Conservation (phyloP, 768 basidiomycete genomes). For the Lepiota subincarnata region DNA sequence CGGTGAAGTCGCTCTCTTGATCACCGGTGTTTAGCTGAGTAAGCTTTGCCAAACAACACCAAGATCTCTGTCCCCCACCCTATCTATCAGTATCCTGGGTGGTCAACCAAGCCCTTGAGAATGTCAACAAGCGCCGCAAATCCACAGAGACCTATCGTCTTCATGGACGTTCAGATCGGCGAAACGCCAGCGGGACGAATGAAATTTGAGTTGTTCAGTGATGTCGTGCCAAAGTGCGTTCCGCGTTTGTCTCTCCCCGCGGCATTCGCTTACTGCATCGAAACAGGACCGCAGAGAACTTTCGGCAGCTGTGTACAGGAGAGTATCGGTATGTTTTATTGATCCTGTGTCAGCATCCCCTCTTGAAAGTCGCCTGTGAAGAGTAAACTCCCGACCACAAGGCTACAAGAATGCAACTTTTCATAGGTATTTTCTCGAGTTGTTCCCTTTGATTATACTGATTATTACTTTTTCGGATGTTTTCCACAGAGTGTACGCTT, state of each 20-base stretch:
- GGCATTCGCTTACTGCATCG: slow-evolving; percentile 4
- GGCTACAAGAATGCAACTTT: slow-evolving; percentile 92
- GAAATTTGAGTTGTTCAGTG: slow-evolving; percentile 97
- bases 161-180: slow-evolving; percentile 96
- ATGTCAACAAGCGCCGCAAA: slow-evolving; percentile 28
- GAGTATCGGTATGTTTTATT: slow-evolving; percentile 68
- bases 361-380: slow-evolving; percentile 10
- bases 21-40: neutral
- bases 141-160: slow-evolving; percentile 78
- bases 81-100: too few species aligned
- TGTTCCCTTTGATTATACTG: neutral
- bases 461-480: slow-evolving; percentile 8
- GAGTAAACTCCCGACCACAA: slow-evolving; percentile 80
- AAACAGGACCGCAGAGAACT: slow-evolving; percentile 92
- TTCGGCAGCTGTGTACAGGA: slow-evolving; percentile 96
- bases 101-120: neutral
- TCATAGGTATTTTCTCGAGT: slow-evolving; percentile 61
- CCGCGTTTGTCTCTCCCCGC: neutral
- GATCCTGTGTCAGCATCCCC: neutral
- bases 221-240: slow-evolving; percentile 88
- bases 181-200: slow-evolving; percentile 93
- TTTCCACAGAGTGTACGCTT: slow-evolving; percentile 62
- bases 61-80: too few species aligned
- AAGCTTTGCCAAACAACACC: neutral
- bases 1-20: too few species aligned